Evolutionary conservation across 2,329 filamentous ascomycete species (phyloP), one percentile per base, ranked within the genome.

Genomic region (Aspergillus ochraceoroseus): DNA sequence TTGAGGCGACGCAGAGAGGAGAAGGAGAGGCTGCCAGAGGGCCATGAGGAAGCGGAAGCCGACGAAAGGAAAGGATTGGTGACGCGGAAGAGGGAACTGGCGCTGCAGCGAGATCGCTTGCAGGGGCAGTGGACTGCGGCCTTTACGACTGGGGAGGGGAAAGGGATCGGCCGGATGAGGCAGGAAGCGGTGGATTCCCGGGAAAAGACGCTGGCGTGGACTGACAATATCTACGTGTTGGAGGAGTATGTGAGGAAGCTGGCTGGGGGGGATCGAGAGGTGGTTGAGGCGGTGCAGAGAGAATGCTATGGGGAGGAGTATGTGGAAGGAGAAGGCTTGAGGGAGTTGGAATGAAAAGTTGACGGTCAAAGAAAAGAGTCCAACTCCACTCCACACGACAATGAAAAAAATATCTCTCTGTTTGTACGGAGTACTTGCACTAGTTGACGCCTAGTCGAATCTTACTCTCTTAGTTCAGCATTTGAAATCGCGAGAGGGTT

Each of bases 301-400:
- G 62, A 66, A 30, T 68, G 66, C 33, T 80, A 79, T 49, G 73
- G 70, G 6, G 69, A 70, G 14, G 74, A 79, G 51, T 77, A 70
- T 52, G 71, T 72, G 40, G 75, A 80, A 40, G 74, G 72, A 26
- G 68, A 70, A 32, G 70, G 72, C 5, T 59, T 78, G 47, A 61
- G 62, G 17, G 74, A 72, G 45, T 46, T 70, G 17, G 47, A 32
- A 15, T 39, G 28, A 20, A 26, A 39, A 18, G 8, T 31, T 17
- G 33, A 32, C n/a, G n/a, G n/a, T n/a, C n/a, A 34, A 27, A 32
- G 29, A 23, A 17, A 35, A 23, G 18, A 12, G 12, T 13, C 17
- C 22, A 18, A 29, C n/a, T 34, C 15, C 32, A 30, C 31, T 14
- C 20, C 13, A 17, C 28, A 15, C 14, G 28, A 31, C 28, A 17